Evolutionary conservation across 116 monocot genomes (phyloP).

Genomic region (Phalaenopsis hybrid): DNA sequence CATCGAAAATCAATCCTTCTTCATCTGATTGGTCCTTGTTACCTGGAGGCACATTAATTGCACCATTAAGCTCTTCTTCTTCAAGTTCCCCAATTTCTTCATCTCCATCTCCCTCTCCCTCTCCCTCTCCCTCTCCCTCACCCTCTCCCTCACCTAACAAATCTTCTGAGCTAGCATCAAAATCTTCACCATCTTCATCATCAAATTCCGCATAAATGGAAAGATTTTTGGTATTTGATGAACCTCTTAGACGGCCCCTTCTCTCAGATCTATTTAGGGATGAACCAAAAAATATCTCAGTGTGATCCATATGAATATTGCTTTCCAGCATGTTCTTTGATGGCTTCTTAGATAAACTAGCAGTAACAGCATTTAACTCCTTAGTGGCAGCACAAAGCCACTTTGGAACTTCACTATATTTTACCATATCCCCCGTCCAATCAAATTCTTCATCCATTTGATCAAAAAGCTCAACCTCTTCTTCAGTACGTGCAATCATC

Average conservation of each 20-base stretch:
- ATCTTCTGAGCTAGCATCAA: slow-evolving; percentile 60
- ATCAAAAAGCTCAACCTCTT: slow-evolving; percentile 88
- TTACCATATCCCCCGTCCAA: slow-evolving; percentile 85
- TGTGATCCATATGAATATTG: slow-evolving; percentile 32
- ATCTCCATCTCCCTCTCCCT: slow-evolving; percentile 35
- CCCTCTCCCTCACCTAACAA: not conserved
- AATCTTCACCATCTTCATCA: slow-evolving; percentile 71
- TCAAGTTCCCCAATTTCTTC: slow-evolving; percentile 72
- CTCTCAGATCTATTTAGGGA: slow-evolving; percentile 45
- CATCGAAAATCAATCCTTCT: slow-evolving; percentile 35
- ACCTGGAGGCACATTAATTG: slow-evolving; percentile 18
- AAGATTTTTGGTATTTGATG: slow-evolving; percentile 24
- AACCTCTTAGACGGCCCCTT: slow-evolving; percentile 37
- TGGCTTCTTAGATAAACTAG: slow-evolving; percentile 73
- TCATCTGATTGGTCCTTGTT: slow-evolving; percentile 60
- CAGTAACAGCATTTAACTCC: slow-evolving; percentile 55
- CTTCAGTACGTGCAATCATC: slow-evolving; percentile 84
- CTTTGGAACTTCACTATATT: slow-evolving; percentile 68
- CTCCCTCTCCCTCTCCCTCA: slow-evolving; percentile 56
- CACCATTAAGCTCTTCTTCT: slow-evolving; percentile 62
- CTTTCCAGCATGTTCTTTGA: slow-evolving; percentile 52
- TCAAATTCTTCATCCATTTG: slow-evolving; percentile 99
- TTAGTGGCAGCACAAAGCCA: slow-evolving; percentile 72
- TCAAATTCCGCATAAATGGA: slow-evolving; percentile 65
- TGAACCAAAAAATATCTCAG: slow-evolving; percentile 16